Base-by-base conservation (phyloP, 78 protist species). In the Dictyostelium citrinum region DNA sequence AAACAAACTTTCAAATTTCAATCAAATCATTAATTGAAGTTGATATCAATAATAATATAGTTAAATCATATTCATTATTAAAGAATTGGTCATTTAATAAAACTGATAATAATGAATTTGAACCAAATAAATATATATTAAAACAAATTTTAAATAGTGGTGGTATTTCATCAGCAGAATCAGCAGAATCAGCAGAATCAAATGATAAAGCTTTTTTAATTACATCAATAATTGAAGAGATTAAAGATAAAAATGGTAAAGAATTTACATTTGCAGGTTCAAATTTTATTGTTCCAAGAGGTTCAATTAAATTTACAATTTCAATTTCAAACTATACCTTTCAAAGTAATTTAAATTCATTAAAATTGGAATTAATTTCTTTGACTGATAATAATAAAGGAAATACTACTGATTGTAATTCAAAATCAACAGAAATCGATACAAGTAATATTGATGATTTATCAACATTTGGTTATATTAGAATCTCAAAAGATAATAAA, bases 251-350 rank as follows among this genome's bases (percentile, higher is more conserved):
- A 10, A 31, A 31, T 37, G 49, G 75, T 8, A 84, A 51, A 37
- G 58, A 45, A 17, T 20, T 74, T 11, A 29, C 31, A 4, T 84
- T 84, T 74, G 91, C 82, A 2, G 91, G 75, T 22, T 9, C 60
- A 24, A 24, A 27, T 9, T n/a, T 84, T 20, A 6, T 10, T 5
- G 27, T 76, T 29, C 35, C 37, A 3, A 35, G 14, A 7, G 46
- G 64, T 41, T 31, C 80, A 17, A 60, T 85, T 20, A 85, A 85
- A 33, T 33, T 76, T 5, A 29, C 91, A 27, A 72, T 58, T 8
- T 41, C 11, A 16, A 76, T 85, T 27, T 7, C 11, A 7, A 51
- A 85, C 14, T 85, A 81, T 81, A 58, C 46, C 1, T 84, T 24
- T 79, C n/a, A 33, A 9, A 43, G 43, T 7, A 14, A 39, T 22